Evolutionary conservation across 2,329 filamentous ascomycete species (phyloP), one percentile per base, ranked within the genome.

Genomic region (Clarireedia hainanense): DNA sequence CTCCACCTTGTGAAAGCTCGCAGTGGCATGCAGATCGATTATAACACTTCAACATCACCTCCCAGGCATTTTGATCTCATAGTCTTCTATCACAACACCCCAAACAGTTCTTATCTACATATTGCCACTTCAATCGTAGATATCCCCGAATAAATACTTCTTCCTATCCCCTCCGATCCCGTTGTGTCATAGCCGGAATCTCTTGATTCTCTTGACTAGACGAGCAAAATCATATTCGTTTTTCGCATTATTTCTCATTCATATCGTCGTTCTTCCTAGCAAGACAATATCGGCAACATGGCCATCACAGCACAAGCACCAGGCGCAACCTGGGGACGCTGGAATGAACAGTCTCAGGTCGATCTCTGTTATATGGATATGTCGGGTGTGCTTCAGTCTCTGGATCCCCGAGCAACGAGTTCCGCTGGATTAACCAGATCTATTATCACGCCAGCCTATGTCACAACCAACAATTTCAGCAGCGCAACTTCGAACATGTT

Each of bases 291-390:
- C 66, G 63, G 50, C 68, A 72, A 67, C 57, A 72, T 82, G 77
- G 75, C 76, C 63, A 72, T 79, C 64, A 72, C 75, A 56, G 70
- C 74, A 65, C 73, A 76, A 64, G 67, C 74, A 55, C 69, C 74
- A 58, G 71, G 71, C 61, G 71, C 74, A 52, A 72, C 70, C 70
- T 84, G 81, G 81, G 76, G 73, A 64, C 78, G 78, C 76, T 70
- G 75, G 61, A 69, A 76, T 57, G 78, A 80, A 43, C 74, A 79
- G 46, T 71, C 71, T 45, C 61, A 53, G 20, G 51, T 64, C 46
- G 61, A 65, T 24, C 58, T 55, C 20, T 67, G 56, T 45, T 68
- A 67, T 57, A 76, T 81, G 72, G 76, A 77, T 48, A 63, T 71
- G 26, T 70, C 73, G 17, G 65, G 69, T 24, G 71, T 80, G 61